These are phyloP conservation scores for Mycena vulgaris DNA, from an alignment of 768 basidiomycete species.

Conservation along the genomic window DNA sequence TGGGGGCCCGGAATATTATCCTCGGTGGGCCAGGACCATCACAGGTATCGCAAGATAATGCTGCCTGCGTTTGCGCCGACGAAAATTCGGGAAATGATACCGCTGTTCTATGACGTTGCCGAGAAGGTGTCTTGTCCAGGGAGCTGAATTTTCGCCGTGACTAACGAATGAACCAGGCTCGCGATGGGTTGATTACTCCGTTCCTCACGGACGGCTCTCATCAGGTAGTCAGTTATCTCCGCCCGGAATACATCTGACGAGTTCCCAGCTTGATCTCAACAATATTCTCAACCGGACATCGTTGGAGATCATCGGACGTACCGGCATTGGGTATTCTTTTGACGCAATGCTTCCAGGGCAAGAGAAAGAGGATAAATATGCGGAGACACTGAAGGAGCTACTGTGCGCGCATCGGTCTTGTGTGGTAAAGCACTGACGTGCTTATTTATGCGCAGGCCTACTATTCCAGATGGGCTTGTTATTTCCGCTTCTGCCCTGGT, in stretches of 20 bases:
- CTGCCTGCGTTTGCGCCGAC: not conserved
- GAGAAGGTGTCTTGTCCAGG: not conserved
- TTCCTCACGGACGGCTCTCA: not conserved
- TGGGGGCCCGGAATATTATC: not conserved
- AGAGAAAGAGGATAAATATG: not conserved
- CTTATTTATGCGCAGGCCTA: too few relatives aligned
- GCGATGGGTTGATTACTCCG: not conserved
- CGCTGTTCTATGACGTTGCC: not conserved
- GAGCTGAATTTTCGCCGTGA: not conserved
- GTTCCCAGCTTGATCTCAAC: not conserved
- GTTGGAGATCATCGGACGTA: not conserved
- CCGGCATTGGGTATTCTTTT: not conserved
- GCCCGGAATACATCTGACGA: not conserved
- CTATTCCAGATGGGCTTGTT: too few relatives aligned
- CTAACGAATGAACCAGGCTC: not conserved
- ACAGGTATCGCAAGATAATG: not conserved
- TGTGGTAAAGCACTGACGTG: too few relatives aligned
- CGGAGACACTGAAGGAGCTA: not conserved
- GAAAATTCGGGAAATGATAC: conserved; percentile 1
- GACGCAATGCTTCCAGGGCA: not conserved
- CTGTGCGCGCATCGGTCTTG: not conserved
- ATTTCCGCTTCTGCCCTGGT: too few relatives aligned
- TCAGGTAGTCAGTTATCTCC: too few relatives aligned
- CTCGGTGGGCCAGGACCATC: not conserved
- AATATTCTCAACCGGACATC: not conserved